Evolutionary conservation across 2,329 filamentous ascomycete species (phyloP).

Genomic region (Alternaria triticina): DNA sequence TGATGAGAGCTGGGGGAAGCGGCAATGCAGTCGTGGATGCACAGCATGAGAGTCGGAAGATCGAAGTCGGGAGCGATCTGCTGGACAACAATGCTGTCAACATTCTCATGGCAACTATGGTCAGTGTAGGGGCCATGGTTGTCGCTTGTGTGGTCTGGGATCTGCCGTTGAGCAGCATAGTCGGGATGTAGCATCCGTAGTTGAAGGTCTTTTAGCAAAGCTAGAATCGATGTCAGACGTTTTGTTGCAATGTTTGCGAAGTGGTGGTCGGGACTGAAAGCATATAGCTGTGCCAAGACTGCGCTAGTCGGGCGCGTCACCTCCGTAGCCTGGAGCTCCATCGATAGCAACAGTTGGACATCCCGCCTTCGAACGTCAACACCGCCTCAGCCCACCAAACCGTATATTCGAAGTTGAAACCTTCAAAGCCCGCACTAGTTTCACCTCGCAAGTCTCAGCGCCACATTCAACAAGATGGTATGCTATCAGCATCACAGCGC

Average conservation of each 20-base stretch:
- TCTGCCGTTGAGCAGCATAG: conserved; percentile 36
- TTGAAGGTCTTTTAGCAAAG: background rate
- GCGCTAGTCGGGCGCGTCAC: conserved; percentile 42
- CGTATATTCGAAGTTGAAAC: background rate
- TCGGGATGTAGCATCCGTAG: conserved; percentile 14
- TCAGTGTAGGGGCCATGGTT: conserved; percentile 81
- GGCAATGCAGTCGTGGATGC: conserved; percentile 35
- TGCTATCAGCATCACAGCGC: background rate
- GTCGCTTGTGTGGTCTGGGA: conserved; percentile 40
- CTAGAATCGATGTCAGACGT: background rate
- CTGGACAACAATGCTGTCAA: conserved; percentile 98
- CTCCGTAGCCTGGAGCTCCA: conserved; percentile 22
- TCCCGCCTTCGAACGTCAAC: conserved; percentile 5
- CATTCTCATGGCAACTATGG: conserved; percentile 82
- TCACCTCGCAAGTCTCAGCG: background rate
- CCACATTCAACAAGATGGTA: conserved; percentile 20
- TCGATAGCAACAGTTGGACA: conserved; percentile 13
- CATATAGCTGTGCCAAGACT: conserved; percentile 29
- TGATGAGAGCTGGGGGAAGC: conserved; percentile 38
- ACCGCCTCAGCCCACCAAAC: background rate
- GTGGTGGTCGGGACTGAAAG: background rate
- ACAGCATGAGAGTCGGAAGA: conserved; percentile 57
- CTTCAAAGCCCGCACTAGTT: background rate
- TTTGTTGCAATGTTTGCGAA: background rate
- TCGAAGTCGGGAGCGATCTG: conserved; percentile 71